Conservation (phyloP, 495 filamentous ascomycete genomes). For the Hypoxylon cercidicola region DNA sequence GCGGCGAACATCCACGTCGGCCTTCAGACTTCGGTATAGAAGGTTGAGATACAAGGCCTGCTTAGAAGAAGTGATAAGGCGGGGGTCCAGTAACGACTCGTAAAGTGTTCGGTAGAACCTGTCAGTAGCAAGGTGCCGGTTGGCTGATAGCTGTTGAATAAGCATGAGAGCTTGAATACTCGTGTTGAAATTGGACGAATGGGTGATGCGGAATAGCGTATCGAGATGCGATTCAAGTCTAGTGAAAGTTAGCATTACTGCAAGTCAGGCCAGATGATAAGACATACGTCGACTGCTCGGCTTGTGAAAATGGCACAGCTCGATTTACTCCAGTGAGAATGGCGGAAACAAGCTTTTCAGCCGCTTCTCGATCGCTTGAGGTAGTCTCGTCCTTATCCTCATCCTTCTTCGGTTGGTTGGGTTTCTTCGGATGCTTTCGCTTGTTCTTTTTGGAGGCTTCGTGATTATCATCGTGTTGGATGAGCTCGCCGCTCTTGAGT, state of each 20-base stretch:
- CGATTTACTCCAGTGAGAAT: constrained; percentile 94
- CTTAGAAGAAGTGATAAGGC: constrained; percentile 89
- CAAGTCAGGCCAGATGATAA: constrained; percentile 1
- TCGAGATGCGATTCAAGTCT: constrained; percentile 88
- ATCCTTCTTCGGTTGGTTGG: constrained; percentile 31
- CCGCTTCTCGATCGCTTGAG: constrained; percentile 62
- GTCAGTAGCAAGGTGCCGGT: constrained; percentile 80
- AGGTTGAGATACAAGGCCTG: constrained; percentile 95
- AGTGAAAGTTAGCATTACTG: constrained; percentile 41
- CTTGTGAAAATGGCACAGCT: constrained; percentile 89
- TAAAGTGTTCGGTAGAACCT: constrained; percentile 96
- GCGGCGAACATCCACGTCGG: constrained; percentile 84
- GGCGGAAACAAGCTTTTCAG: constrained; percentile 89
- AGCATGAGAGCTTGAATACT: constrained; percentile 95
- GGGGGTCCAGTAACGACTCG: constrained; percentile 90
- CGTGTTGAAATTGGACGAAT: constrained; percentile 98
- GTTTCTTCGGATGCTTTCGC: constrained; percentile 46
- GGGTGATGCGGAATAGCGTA: constrained; percentile 92
- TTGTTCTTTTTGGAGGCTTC: constrained; percentile 37
- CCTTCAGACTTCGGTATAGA: constrained; percentile 85
- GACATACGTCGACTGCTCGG: constrained; percentile 76
- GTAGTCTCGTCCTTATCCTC: constrained; percentile 33
- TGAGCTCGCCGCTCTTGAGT: constrained; percentile 69
- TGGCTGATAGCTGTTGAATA: constrained; percentile 87
- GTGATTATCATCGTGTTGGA: constrained; percentile 36